Evolutionary conservation across 2,329 filamentous ascomycete genomes (phyloP), one percentile per base, ranked within the genome.

Genomic region (Tolypocladium album): DNA sequence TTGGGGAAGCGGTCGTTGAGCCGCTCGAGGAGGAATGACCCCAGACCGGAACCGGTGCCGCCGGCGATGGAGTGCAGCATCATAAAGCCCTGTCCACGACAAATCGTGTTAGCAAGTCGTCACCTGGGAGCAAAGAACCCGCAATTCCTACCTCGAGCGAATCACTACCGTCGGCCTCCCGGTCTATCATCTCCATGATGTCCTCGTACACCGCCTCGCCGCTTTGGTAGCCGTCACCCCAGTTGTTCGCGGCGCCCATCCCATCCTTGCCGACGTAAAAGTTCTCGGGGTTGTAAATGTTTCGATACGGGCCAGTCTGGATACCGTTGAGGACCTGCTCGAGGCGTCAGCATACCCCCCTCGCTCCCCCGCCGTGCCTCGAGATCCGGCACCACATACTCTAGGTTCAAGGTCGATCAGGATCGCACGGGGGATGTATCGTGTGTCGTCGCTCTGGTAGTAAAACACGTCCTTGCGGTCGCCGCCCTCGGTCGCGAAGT

Each of bases 241-340:
- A 99, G 74, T 97, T 99, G 76, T 99, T 99, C 55, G 92, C 94
- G 8, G 94, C 94, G 55, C 94, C 94, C 59, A 90, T 86, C 61
- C 94, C 94, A 76, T 93, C 89, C 73, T 96, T 95, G 68, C 93
- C 91, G 58, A 97, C 86, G 73, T 95, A 99, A 77, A 97, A 97
- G 79, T 99, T 99, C 76, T 99, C 94, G 0, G 94, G 94, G 72
- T 99, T 99, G 83, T 99, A 99, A 62, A 99, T 99, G 74, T 99
- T 97, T 74, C 88, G 91, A 80, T 99, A 99, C 0, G 92, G 88
- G 1, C 94, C 92, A 12, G 88, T 88, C 77, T 97, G 93, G 67
- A 99, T 99, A 63, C 86, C 80, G 71, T 97, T 89, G 70, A 99
- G 89, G 64, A 97, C 88, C 87, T 79, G 64, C 17, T 17, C 11